A percentile compares a stretch with the other conserved stretches of the same genome.
Evolutionary conservation across 768 basidiomycete genomes (phyloP).

Genomic region (Tephrocybe sp.): DNA sequence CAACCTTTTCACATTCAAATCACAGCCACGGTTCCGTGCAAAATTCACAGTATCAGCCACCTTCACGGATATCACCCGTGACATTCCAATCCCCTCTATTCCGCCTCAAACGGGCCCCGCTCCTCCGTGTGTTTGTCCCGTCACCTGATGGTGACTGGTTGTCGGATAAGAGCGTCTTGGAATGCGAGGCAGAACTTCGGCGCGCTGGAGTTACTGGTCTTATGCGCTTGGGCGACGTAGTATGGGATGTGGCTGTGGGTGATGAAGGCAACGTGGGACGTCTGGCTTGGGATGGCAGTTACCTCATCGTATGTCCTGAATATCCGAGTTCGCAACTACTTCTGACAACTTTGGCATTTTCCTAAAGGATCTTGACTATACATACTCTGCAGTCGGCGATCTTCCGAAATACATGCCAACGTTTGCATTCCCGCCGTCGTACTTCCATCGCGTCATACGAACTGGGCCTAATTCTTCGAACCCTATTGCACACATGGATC

Average conservation of each 20-base stretch:
- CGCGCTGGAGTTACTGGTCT: slow-evolving; percentile 63
- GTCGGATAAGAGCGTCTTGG: slow-evolving; percentile 75
- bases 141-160: slow-evolving; percentile 88
- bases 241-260: slow-evolving; percentile 86
- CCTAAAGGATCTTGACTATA: slow-evolving; percentile 86
- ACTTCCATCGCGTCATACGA: slow-evolving; percentile 85
- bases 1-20: slow-evolving; percentile 50
- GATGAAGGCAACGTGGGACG: slow-evolving; percentile 87
- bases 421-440: slow-evolving; percentile 82
- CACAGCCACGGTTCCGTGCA: slow-evolving; percentile 22
- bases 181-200: slow-evolving; percentile 80
- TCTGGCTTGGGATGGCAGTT: slow-evolving; percentile 86
- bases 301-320: slow-evolving; percentile 68
- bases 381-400: slow-evolving; percentile 74
- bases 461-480: slow-evolving; percentile 54
- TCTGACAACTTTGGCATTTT: slow-evolving; percentile 12
- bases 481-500: slow-evolving; percentile 70
- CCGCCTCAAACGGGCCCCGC: slow-evolving; percentile 68
- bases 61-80: background rate
- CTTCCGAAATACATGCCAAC: slow-evolving; percentile 79
- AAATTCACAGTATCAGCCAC: slow-evolving; percentile 6
- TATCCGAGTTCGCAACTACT: slow-evolving; percentile 10
- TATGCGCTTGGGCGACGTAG: slow-evolving; percentile 75
- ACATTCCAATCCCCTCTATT: slow-evolving; percentile 71
- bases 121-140: slow-evolving; percentile 81